phyloP scores from a whole-genome alignment of 257 asterid genomes.

The Phtheirospermum japonicum region DNA sequence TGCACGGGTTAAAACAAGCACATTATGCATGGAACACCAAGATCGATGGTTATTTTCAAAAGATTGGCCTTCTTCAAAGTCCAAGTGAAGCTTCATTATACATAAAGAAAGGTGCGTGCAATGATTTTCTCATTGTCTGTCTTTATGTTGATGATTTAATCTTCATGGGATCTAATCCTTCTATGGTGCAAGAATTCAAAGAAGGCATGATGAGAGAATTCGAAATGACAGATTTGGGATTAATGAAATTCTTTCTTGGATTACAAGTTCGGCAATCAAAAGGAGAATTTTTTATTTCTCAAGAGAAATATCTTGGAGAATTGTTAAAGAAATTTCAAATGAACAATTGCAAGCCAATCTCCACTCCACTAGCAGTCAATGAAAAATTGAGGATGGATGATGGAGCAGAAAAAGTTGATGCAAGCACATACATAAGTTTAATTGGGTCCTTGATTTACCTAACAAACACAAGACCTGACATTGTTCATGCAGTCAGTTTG shows the following conservation, averaged over 20 bases:
- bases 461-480: no score
- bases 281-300: neutral
- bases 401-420: neutral
- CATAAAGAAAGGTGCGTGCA: neutral
- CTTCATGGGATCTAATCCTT: neutral
- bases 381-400: neutral
- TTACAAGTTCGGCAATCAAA: neutral
- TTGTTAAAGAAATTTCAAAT: neutral
- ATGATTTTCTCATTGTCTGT: neutral
- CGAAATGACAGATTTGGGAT: neutral
- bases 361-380: neutral
- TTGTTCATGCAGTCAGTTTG: neutral
- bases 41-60: neutral
- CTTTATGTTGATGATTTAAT: neutral
- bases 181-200: conserved; percentile 1
- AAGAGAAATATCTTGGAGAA: neutral
- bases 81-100: neutral
- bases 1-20: neutral
- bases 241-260: neutral
- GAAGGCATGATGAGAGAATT: neutral
- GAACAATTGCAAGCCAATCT: neutral
- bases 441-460: no score
- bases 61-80: neutral
- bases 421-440: neutral
- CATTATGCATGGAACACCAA: neutral